Conservation (phyloP, 768 basidiomycete species). For the Albatrellus ellisii region DNA sequence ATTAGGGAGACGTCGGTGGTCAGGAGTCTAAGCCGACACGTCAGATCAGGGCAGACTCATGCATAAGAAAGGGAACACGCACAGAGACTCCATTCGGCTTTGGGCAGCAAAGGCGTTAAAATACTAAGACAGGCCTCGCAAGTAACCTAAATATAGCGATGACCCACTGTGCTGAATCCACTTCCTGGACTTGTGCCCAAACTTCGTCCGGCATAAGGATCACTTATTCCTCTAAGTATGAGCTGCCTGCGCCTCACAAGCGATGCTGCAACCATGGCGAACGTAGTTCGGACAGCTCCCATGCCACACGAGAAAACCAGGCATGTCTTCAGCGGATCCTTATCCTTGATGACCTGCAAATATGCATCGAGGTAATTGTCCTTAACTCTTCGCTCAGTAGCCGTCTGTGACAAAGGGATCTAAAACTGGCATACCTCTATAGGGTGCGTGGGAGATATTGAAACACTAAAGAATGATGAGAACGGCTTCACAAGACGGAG, state of each 20-base stretch:
- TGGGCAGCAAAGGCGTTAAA: neutral
- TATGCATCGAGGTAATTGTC: constrained; percentile 97
- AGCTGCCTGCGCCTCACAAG: constrained; percentile 68
- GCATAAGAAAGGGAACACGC: neutral
- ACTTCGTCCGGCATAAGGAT: constrained; percentile 54
- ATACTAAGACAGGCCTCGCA: neutral
- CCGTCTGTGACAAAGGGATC: neutral
- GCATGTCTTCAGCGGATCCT: constrained; percentile 70
- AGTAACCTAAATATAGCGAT: neutral
- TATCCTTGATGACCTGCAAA: constrained; percentile 60
- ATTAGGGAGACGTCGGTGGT: constrained; percentile 22
- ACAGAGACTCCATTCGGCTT: constrained; percentile 16
- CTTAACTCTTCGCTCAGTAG: too few species aligned
- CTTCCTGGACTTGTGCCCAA: constrained; percentile 33
- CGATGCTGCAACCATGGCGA: constrained; percentile 92
- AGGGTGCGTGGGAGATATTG: constrained; percentile 86
- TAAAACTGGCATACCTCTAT: constrained; percentile 50
- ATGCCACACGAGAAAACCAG: constrained; percentile 95
- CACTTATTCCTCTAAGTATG: constrained; percentile 46
- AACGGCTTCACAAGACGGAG: neutral
- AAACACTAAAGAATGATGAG: constrained; percentile 41
- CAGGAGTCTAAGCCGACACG: constrained; percentile 4
- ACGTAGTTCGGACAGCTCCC: constrained; percentile 93
- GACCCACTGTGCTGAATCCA: neutral
- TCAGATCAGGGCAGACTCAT: neutral